phyloP scores from a whole-genome alignment of 495 filamentous ascomycete species.

The Umbilicaria muhlenbergii region DNA sequence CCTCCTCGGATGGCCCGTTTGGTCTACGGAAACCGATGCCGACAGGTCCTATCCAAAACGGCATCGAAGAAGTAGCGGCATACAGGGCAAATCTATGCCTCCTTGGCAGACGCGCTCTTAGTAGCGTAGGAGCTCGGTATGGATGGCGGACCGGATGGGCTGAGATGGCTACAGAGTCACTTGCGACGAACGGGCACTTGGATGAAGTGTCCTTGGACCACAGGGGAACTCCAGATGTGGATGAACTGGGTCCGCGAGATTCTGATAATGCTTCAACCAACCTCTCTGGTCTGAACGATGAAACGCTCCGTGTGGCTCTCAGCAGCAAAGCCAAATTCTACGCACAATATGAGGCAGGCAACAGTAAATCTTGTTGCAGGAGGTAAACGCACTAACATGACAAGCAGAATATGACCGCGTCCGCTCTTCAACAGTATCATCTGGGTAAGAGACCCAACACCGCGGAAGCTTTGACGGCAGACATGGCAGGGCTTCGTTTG shows the following conservation, averaged over 20 bases:
- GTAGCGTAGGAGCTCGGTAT: slow-evolving; percentile 51
- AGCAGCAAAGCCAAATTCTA: slow-evolving; percentile 31
- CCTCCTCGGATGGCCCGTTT: slow-evolving; percentile 7
- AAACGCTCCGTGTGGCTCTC: slow-evolving; percentile 32
- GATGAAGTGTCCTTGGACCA: slow-evolving; percentile 27
- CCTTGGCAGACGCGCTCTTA: slow-evolving; percentile 64
- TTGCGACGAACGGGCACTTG: slow-evolving; percentile 14
- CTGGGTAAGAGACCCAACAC: slow-evolving; percentile 63
- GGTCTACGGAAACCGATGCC: neutral
- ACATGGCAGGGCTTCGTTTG: slow-evolving; percentile 75
- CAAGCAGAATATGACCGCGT: slow-evolving; percentile 22
- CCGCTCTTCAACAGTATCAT: slow-evolving; percentile 40
- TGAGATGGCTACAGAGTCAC: slow-evolving; percentile 20
- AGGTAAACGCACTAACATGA: too few species aligned
- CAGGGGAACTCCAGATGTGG: neutral
- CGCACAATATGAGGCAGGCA: slow-evolving; percentile 9
- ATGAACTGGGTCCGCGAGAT: slow-evolving; percentile 2
- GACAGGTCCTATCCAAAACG: slow-evolving; percentile 34
- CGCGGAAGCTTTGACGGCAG: slow-evolving; percentile 60
- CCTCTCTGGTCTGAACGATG: slow-evolving; percentile 31
- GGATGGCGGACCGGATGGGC: slow-evolving; percentile 72
- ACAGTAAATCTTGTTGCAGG: too few species aligned
- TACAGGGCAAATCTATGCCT: slow-evolving; percentile 64
- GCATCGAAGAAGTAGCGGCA: slow-evolving; percentile 70
- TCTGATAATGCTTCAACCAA: too few species aligned